Evolutionary conservation across 208 protist species (phyloP), one percentile per base, ranked within the genome.

Genomic region (Crithidia brevicula): DNA sequence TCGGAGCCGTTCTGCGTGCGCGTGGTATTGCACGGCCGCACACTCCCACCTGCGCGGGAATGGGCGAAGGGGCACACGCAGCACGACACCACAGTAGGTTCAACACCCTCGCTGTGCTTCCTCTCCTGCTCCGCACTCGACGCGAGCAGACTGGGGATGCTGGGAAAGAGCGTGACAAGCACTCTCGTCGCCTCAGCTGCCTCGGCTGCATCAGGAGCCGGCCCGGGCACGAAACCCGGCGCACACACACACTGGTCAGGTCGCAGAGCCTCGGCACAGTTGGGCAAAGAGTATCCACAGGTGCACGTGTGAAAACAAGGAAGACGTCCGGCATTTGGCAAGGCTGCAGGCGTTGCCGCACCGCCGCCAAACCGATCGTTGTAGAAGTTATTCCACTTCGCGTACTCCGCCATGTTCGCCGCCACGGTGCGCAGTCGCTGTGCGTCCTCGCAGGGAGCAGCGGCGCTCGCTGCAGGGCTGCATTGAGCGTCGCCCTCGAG

Each of bases 351-450:
- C 46, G 18, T 25, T 30, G 1, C 8, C n/a, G 52, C 51, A 52
- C 25, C 36, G 30, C 57, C 54, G 40, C 59, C 63, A 30, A 69
- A 79, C 27, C 64, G 57, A 13, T 72, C 11, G 31, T 34, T 40
- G 60, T 79, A 79, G 58, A 69, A 72, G 62, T 72, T 71, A 52
- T 64, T 72, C 72, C 72, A 79, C 58, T 67, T 72, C 2, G 61
- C 64, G 31, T 73, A 79, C 60, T 72, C 42, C 40, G 69, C 47
- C 36, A 64, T 9, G 61, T 75, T 75, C 1, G 45, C 31, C 9
- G 33, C 33, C 18, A 69, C 46, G 2, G 23, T 34, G 43, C 42
- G 25, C 40, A 31, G 43, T 25, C 52, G 68, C 36, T 42, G 38
- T 0, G 53, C 46, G 10, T 74, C 68, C 10, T 33, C 59, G 6